Evolutionary conservation across 2,329 filamentous ascomycete genomes (phyloP).

Genomic region (Aspergillus fumigatus): DNA sequence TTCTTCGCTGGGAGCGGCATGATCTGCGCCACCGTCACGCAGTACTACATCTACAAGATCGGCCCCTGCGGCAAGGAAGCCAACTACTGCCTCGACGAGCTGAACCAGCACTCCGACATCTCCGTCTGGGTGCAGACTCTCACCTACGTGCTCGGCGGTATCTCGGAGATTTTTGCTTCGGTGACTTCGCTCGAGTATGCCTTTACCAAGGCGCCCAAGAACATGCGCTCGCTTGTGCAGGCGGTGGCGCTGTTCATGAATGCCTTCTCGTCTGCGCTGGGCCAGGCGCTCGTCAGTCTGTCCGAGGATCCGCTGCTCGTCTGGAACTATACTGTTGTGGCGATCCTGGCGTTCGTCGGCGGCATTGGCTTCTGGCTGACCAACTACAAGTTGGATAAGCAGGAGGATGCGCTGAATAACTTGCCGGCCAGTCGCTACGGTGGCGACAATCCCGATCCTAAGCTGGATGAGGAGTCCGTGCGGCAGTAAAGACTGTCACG

Average conservation of each 20-base stretch:
- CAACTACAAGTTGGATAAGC: conserved; percentile 59
- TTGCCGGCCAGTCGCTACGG: conserved; percentile 21
- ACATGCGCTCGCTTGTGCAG: conserved; percentile 74
- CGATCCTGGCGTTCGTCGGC: conserved; percentile 59
- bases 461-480: conserved; percentile 12
- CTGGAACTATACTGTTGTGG: conserved; percentile 67
- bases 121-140: conserved; percentile 57
- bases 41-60: conserved; percentile 54
- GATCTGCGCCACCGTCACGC: conserved; percentile 48
- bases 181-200: conserved; percentile 69
- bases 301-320: conserved; percentile 61
- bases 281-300: conserved; percentile 62
- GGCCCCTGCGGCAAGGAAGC: conserved; percentile 57
- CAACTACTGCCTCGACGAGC: conserved; percentile 45
- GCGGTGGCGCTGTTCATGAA: conserved; percentile 67
- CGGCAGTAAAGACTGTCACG: neutral
- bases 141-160: conserved; percentile 50
- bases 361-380: conserved; percentile 64
- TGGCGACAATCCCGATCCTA: neutral
- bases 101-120: conserved; percentile 51
- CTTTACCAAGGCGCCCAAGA: conserved; percentile 70
- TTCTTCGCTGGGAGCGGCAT: conserved; percentile 45
- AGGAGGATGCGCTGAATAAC: conserved; percentile 64
- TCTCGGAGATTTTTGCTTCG: conserved; percentile 55
- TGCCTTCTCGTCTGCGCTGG: conserved; percentile 64